Percentiles rank a stretch among this genome's conserved stretches.
Evolutionary conservation across 2,329 filamentous ascomycete species (phyloP).

Genomic region (Calonectria naviculata): DNA sequence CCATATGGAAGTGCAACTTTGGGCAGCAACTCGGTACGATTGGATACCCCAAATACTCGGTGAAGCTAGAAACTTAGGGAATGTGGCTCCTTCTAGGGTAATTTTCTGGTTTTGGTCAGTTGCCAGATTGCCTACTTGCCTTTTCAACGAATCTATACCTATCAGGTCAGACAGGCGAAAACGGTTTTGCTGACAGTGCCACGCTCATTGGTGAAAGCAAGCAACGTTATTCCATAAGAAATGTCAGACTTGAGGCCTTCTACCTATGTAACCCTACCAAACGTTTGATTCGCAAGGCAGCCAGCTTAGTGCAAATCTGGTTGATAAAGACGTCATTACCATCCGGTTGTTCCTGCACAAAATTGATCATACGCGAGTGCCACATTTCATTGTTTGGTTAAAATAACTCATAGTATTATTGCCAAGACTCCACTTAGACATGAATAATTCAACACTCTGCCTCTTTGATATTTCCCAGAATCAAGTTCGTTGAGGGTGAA

Average conservation of each 20-base stretch:
- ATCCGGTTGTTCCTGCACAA: background rate
- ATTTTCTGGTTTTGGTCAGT: background rate
- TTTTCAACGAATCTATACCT: background rate
- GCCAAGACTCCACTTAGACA: background rate
- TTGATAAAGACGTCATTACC: background rate
- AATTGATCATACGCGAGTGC: background rate
- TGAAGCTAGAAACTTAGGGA: background rate
- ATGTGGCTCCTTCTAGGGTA: background rate
- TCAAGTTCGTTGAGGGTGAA: no score
- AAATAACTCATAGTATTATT: background rate
- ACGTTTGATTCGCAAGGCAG: background rate
- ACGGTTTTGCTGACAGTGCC: no score
- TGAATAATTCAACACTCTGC: no score
- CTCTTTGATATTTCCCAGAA: no score
- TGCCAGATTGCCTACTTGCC: background rate
- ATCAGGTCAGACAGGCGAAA: background rate
- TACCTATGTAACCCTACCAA: background rate
- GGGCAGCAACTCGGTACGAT: background rate
- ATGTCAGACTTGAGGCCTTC: background rate
- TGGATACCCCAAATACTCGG: background rate
- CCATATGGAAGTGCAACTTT: background rate
- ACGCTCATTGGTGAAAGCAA: background rate
- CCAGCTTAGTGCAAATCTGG: background rate
- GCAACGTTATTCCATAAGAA: background rate
- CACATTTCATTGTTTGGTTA: no score